Percentiles rank a stretch among this genome's conserved stretches.
phyloP scores from a whole-genome alignment of 352 stramenopile species.

The Phytophthora multivora region DNA sequence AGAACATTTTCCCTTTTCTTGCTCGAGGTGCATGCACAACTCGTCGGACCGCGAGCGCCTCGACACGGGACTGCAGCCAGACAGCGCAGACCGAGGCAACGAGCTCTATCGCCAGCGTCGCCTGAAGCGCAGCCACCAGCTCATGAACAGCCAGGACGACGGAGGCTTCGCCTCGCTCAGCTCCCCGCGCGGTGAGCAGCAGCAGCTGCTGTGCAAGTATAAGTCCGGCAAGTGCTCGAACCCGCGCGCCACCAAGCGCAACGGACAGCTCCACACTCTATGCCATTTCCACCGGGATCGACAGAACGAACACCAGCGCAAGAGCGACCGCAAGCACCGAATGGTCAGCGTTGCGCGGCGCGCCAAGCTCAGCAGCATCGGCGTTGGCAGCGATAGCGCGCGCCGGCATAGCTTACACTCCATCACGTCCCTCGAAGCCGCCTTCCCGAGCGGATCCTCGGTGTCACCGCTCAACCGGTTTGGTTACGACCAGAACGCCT shows the following conservation, averaged over 20 bases:
- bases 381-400: constrained; percentile 42
- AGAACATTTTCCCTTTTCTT: constrained; percentile 6
- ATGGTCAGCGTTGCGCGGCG: constrained; percentile 76
- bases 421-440: constrained; percentile 46
- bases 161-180: constrained; percentile 43
- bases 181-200: constrained; percentile 38
- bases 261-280: constrained; percentile 83
- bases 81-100: constrained; percentile 35
- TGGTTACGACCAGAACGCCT: constrained; percentile 39
- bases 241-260: constrained; percentile 83
- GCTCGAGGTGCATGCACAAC: constrained; percentile 33
- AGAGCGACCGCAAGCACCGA: constrained; percentile 88
- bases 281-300: constrained; percentile 85
- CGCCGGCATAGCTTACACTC: constrained; percentile 46
- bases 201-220: constrained; percentile 81
- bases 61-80: constrained; percentile 32
- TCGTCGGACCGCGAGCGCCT: constrained; percentile 35
- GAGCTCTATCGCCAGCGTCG: constrained; percentile 39
- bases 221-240: constrained; percentile 88
- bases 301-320: constrained; percentile 87
- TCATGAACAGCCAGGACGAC: constrained; percentile 42
- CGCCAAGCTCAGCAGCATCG: constrained; percentile 74
- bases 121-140: constrained; percentile 35
- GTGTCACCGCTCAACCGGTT: constrained; percentile 37
- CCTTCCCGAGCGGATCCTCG: constrained; percentile 37